A percentile compares a stretch with the other conserved stretches of the same genome.
Evolutionary conservation across 352 stramenopile species (phyloP).

Genomic region (Peronospora belbahrii): DNA sequence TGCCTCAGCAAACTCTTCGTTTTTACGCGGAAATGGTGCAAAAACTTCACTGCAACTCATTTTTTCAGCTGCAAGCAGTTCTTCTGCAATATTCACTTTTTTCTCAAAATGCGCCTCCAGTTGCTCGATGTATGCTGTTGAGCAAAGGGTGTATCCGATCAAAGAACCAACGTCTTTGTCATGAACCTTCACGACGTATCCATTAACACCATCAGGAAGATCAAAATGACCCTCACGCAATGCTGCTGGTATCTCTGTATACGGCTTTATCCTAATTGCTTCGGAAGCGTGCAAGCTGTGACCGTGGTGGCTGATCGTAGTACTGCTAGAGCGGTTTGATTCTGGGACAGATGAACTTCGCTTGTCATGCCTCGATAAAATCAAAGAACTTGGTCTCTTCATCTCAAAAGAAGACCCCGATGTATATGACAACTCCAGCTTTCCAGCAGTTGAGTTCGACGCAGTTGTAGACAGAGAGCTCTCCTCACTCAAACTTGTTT

Average conservation of each 20-base stretch:
- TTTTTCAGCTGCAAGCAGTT: constrained; percentile 32
- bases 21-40: constrained; percentile 11
- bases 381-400: constrained; percentile 23
- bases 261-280: constrained; percentile 45
- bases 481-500: constrained; percentile 30
- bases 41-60: constrained; percentile 14
- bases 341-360: constrained; percentile 30
- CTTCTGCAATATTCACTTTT: constrained; percentile 39
- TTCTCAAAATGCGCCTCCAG: constrained; percentile 57
- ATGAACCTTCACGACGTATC: constrained; percentile 71
- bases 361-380: constrained; percentile 21
- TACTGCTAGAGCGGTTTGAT: constrained; percentile 26
- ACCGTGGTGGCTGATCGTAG: constrained; percentile 15
- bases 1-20: constrained; percentile 11
- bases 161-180: constrained; percentile 78
- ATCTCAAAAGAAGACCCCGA: constrained; percentile 40
- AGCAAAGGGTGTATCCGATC: constrained; percentile 77
- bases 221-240: constrained; percentile 69
- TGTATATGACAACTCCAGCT: constrained; percentile 32
- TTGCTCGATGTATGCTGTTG: constrained; percentile 56
- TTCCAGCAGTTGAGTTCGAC: constrained; percentile 31
- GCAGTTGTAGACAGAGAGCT: constrained; percentile 28
- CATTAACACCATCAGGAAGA: constrained; percentile 59
- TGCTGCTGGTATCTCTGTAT: constrained; percentile 33
- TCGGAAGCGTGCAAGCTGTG: constrained; percentile 28